phyloP scores from a whole-genome alignment of 2,329 filamentous ascomycete species.

The Aspergillus ochraceus region DNA sequence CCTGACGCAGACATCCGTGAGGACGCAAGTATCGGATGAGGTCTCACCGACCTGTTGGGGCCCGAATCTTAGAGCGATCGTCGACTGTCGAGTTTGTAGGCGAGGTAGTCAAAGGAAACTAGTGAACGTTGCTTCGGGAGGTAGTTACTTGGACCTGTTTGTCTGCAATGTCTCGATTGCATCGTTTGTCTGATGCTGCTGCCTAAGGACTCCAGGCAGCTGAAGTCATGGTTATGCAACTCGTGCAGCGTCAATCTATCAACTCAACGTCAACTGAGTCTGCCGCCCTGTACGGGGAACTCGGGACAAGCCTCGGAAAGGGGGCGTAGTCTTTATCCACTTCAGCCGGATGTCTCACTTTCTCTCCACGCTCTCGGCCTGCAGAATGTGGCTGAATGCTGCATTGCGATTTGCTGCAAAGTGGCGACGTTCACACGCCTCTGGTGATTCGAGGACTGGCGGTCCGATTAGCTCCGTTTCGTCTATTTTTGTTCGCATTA shows the following conservation, averaged over 20 bases:
- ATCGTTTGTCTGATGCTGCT: background rate
- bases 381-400: background rate
- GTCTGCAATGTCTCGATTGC: background rate
- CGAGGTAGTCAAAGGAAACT: background rate
- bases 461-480: background rate
- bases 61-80: background rate
- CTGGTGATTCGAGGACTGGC: background rate
- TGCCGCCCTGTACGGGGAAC: too few relatives aligned
- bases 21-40: background rate
- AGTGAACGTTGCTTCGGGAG: background rate
- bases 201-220: background rate
- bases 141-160: background rate
- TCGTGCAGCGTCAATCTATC: background rate
- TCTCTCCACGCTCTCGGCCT: background rate
- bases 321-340: too few relatives aligned
- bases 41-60: background rate
- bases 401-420: background rate
- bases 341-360: too few relatives aligned
- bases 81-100: background rate
- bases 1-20: background rate
- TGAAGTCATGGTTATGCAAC: too few relatives aligned
- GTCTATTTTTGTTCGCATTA: background rate
- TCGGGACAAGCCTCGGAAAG: too few relatives aligned
- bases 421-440: background rate
- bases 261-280: too few relatives aligned